phyloP scores from a whole-genome alignment of 2,329 filamentous ascomycete species.

The Dothiorella sarmentorum region DNA sequence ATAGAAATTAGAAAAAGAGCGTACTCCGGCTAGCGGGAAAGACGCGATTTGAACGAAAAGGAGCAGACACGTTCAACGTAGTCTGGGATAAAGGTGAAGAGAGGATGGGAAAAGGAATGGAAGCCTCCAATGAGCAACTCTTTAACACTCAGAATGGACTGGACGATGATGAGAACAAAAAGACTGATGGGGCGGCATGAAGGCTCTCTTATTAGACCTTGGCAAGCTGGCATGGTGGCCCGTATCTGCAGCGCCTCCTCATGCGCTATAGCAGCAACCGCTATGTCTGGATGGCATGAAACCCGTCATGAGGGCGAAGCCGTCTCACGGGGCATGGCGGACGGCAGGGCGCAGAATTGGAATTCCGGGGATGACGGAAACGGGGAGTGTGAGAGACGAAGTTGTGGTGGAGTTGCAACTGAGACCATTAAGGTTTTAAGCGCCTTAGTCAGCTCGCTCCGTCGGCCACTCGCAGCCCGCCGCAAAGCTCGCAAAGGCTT shows the following conservation, averaged over 20 bases:
- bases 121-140: conserved; percentile 15
- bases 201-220: conserved; percentile 30
- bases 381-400: conserved; percentile 32
- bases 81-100: conserved; percentile 31
- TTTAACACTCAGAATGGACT: conserved; percentile 13
- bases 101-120: conserved; percentile 40
- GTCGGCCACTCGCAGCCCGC: background rate
- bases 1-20: conserved; percentile 29
- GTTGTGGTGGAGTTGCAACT: conserved; percentile 24
- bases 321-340: conserved; percentile 34
- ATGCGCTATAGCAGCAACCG: conserved; percentile 23
- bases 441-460: conserved; percentile 9
- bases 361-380: conserved; percentile 32
- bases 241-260: background rate
- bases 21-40: conserved; percentile 34
- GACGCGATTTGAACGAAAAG: conserved; percentile 27
- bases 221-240: conserved; percentile 25
- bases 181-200: background rate
- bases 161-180: background rate
- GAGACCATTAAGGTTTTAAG: conserved; percentile 26
- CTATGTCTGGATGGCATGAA: conserved; percentile 29
- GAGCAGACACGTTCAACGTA: conserved; percentile 41
- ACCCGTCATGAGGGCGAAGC: conserved; percentile 38
- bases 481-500: conserved; percentile 3
- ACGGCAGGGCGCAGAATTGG: background rate